Evolutionary conservation across 1,284 basidiomycete genomes (phyloP).

Genomic region (Cutaneotrichosporon mucoides): DNA sequence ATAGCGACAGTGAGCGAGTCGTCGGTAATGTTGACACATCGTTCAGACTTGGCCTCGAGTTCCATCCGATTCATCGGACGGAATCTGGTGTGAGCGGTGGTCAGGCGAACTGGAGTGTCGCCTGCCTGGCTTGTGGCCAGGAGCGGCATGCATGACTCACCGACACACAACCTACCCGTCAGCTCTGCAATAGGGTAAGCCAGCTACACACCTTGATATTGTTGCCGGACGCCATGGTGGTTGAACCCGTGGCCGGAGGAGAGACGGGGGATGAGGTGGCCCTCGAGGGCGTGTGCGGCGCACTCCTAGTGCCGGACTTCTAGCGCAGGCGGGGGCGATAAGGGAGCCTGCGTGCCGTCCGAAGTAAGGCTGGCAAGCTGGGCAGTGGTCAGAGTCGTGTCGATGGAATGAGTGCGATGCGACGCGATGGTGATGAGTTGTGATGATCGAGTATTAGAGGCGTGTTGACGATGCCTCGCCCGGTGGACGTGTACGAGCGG

Average conservation of each 20-base stretch:
- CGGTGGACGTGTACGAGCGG: no score
- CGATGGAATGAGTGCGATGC: no score
- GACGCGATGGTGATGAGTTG: no score
- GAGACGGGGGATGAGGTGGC: background rate
- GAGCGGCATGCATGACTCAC: conserved; percentile 10
- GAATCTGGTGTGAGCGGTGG: conserved; percentile 59
- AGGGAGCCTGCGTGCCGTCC: no score
- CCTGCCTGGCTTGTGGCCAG: background rate
- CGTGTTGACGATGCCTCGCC: no score
- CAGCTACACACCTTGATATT: conserved; percentile 50
- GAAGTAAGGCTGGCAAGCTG: no score
- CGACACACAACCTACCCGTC: conserved; percentile 15
- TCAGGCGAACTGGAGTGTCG: no score
- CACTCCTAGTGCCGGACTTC: no score
- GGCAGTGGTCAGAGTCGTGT: no score
- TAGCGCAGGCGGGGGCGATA: no score
- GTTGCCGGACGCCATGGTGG: conserved; percentile 43
- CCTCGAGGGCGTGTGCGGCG: background rate
- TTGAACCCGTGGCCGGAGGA: background rate
- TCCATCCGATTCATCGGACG: conserved; percentile 93
- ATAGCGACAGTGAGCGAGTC: conserved; percentile 76
- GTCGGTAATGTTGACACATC: conserved; percentile 77
- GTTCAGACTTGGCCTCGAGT: conserved; percentile 80
- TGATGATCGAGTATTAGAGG: no score
- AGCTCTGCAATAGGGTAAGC: background rate